These are phyloP conservation scores for Umbelopsis vinacea DNA, from an alignment of 192 early-diverging fungal species.

Conservation along the genomic window DNA sequence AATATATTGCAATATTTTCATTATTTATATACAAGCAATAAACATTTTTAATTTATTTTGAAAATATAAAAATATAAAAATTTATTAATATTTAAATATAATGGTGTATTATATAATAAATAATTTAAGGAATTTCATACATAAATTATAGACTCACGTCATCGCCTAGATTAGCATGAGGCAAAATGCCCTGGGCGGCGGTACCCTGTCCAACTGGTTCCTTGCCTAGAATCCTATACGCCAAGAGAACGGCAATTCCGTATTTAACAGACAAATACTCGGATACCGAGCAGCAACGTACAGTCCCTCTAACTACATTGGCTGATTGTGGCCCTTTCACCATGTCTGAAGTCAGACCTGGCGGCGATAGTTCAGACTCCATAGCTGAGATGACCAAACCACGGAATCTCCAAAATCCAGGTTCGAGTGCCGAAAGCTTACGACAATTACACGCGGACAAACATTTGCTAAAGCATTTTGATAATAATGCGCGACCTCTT, in stretches of 20 bases:
- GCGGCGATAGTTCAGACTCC: conserved; percentile 17
- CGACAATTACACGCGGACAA: not conserved
- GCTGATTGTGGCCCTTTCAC: not conserved
- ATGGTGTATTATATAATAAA: not conserved
- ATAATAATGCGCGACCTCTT: no score
- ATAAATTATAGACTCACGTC: no score
- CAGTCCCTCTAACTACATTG: not conserved
- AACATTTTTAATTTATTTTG: no score
- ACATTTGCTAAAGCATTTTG: no score
- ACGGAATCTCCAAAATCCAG: not conserved
- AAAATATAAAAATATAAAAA: not conserved
- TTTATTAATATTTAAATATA: not conserved
- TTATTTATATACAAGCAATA: no score
- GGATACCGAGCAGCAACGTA: not conserved
- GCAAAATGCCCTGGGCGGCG: no score
- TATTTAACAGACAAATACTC: not conserved
- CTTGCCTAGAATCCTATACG: no score
- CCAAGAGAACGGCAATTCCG: no score
- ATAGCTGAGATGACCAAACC: conserved; percentile 2
- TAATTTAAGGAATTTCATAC: no score
- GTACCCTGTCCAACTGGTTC: no score
- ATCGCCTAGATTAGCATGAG: no score
- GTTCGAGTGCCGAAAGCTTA: not conserved
- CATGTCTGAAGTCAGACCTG: conserved; percentile 23
- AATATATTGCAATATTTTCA: no score